Conservation (phyloP, 2,329 filamentous ascomycete species). For the Paradendryphiella salina region DNA sequence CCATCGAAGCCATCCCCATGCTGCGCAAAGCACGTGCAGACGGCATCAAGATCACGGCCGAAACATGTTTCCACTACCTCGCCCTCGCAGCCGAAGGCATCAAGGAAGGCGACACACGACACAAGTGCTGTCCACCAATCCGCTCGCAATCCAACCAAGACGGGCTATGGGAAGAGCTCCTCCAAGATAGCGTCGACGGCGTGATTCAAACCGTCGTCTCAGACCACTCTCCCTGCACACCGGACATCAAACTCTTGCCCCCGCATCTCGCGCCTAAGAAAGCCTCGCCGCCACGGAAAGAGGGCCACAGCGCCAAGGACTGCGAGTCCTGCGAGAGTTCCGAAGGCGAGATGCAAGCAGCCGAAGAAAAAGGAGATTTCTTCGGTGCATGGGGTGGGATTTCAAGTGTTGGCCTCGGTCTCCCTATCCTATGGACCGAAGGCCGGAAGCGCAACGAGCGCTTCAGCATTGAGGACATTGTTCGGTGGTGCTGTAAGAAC, state of each 20-base stretch:
- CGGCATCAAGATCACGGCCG: constrained; percentile 85
- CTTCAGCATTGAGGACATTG: constrained; percentile 73
- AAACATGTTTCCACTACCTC: constrained; percentile 95
- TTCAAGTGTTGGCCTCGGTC: constrained; percentile 86
- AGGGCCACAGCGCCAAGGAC: too few species aligned
- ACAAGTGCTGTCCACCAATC: constrained; percentile 96
- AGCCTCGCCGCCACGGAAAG: too few species aligned
- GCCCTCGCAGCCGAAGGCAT: constrained; percentile 82
- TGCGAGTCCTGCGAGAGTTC: too few species aligned
- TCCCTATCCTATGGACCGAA: constrained; percentile 87
- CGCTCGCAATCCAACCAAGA: constrained; percentile 80
- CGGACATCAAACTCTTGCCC: constrained; percentile 87
- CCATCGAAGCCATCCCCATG: constrained; percentile 83
- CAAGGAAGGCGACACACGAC: constrained; percentile 80
- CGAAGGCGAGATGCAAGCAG: too few species aligned
- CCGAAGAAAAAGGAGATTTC: constrained; percentile 71
- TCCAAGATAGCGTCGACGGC: constrained; percentile 59
- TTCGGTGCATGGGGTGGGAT: constrained; percentile 97
- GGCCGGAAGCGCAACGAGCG: constrained; percentile 62
- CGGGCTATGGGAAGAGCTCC: constrained; percentile 81
- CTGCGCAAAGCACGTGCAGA: constrained; percentile 70
- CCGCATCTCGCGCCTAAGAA: constrained; percentile 61
- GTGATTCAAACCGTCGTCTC: constrained; percentile 91
- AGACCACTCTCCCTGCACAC: constrained; percentile 95
- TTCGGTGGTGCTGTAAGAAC: constrained; percentile 80